phyloP scores from a whole-genome alignment of 2,329 filamentous ascomycete species.

The Pestalotiopsis sp. region DNA sequence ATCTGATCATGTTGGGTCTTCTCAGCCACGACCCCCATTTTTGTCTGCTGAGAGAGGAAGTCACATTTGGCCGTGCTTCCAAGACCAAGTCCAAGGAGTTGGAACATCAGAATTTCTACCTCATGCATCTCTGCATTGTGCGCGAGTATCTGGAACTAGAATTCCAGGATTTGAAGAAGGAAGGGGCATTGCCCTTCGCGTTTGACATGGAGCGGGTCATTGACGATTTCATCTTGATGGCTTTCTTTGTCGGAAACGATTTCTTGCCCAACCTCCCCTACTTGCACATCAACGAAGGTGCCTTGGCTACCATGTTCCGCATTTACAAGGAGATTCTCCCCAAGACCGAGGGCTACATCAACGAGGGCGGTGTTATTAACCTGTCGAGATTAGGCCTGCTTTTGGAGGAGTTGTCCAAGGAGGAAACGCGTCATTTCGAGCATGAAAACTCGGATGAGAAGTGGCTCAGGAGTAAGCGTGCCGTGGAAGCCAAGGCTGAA shows the following conservation, averaged over 20 bases:
- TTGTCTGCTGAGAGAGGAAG: constrained; percentile 93
- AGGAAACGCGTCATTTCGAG: constrained; percentile 93
- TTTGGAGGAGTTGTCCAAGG: constrained; percentile 80
- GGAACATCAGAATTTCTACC: constrained; percentile 97
- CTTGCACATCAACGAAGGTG: constrained; percentile 97
- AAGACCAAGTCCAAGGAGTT: constrained; percentile 92
- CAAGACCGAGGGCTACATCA: constrained; percentile 89
- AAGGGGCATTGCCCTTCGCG: constrained; percentile 69
- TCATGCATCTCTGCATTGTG: constrained; percentile 96
- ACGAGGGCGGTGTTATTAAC: constrained; percentile 92
- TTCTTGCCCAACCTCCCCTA: constrained; percentile 96
- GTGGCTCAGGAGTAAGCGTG: constrained; percentile 88
- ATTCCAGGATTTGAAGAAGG: constrained; percentile 85
- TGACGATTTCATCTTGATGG: constrained; percentile 99
- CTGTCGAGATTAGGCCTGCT: constrained; percentile 75
- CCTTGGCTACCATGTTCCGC: constrained; percentile 94
- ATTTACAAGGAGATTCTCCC: constrained; percentile 92
- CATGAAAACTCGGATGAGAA: constrained; percentile 82
- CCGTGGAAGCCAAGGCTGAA: constrained; percentile 67
- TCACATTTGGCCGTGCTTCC: constrained; percentile 88
- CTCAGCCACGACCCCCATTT: constrained; percentile 98
- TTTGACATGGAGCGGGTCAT: constrained; percentile 97
- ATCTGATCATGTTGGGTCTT: constrained; percentile 97
- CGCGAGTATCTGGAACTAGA: constrained; percentile 96
- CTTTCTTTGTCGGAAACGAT: constrained; percentile 99